phyloP scores from a whole-genome alignment of 768 basidiomycete genomes.

The Suillus paluster region DNA sequence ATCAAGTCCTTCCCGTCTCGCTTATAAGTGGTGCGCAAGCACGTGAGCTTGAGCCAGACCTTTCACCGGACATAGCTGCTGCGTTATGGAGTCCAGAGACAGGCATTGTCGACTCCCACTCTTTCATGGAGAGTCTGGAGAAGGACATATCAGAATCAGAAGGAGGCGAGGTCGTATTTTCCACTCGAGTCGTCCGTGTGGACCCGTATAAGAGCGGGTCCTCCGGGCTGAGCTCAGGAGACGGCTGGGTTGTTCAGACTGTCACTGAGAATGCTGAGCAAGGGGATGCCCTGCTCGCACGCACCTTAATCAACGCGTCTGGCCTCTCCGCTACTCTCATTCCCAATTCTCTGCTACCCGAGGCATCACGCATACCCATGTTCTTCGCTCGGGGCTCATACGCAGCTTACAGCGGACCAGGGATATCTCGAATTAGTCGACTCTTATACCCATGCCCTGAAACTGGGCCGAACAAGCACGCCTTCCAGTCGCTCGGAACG shows the following conservation, averaged over 20 bases:
- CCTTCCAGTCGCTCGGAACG: conserved; percentile 87
- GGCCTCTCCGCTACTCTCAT: conserved; percentile 76
- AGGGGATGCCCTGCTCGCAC: conserved; percentile 70
- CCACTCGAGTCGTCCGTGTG: conserved; percentile 84
- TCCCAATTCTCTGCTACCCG: conserved; percentile 69
- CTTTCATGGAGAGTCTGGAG: conserved; percentile 82
- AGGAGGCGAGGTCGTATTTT: conserved; percentile 70
- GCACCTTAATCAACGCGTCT: conserved; percentile 80
- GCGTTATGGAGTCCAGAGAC: conserved; percentile 87
- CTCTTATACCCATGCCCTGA: conserved; percentile 94
- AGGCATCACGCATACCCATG: conserved; percentile 64
- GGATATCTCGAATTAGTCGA: conserved; percentile 64
- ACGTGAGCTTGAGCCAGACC: conserved; percentile 77
- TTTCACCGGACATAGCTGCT: conserved; percentile 68
- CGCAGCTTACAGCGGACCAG: conserved; percentile 84
- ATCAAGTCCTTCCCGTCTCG: conserved; percentile 58
- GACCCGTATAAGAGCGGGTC: conserved; percentile 55
- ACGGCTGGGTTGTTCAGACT: conserved; percentile 90
- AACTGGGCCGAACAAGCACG: conserved; percentile 56
- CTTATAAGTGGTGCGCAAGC: conserved; percentile 73
- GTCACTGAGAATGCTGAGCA: conserved; percentile 55
- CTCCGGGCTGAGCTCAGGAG: conserved; percentile 40
- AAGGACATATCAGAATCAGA: conserved; percentile 77
- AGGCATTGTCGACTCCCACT: conserved; percentile 89
- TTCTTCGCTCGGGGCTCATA: conserved; percentile 88